A percentile compares a stretch with the other conserved stretches of the same genome.
phyloP scores from a whole-genome alignment of 768 basidiomycete species.

The Tylopilus intermedius region DNA sequence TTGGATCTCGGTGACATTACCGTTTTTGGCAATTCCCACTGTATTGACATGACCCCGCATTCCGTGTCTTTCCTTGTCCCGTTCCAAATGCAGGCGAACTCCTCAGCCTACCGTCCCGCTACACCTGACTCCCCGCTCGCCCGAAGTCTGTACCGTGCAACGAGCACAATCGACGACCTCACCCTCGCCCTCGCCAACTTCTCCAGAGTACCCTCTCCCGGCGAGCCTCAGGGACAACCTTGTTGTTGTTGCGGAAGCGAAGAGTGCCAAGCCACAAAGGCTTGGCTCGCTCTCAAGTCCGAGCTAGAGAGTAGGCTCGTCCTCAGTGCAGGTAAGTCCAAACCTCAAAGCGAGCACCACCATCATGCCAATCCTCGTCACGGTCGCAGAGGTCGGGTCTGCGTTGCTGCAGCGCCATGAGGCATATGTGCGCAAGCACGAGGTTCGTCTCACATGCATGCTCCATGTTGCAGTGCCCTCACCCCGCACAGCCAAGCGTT shows the following conservation, averaged over 20 bases:
- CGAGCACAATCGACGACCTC: constrained; percentile 72
- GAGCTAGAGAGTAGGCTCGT: constrained; percentile 73
- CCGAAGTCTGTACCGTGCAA: constrained; percentile 48
- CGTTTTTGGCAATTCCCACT: constrained; percentile 19
- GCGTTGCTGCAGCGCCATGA: constrained; percentile 84
- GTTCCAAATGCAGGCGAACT: constrained; percentile 22
- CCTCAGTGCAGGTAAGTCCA: constrained; percentile 75
- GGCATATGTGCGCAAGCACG: constrained; percentile 71
- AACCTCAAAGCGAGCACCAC: not conserved
- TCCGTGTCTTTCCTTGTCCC: not conserved
- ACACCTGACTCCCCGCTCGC: constrained; percentile 50
- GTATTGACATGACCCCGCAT: not conserved
- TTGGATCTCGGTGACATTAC: not conserved
- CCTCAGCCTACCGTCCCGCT: constrained; percentile 32
- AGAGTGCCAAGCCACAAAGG: constrained; percentile 58
- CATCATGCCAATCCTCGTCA: constrained; percentile 4
- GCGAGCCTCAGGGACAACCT: constrained; percentile 46
- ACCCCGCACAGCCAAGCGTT: constrained; percentile 16
- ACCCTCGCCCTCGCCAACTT: constrained; percentile 68
- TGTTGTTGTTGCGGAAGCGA: constrained; percentile 65
- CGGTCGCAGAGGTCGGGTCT: constrained; percentile 78
- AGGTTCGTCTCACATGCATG: constrained; percentile 39
- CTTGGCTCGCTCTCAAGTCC: constrained; percentile 61
- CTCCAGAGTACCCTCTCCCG: constrained; percentile 67
- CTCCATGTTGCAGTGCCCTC: constrained; percentile 8